Conservation (phyloP, 176 grass and related monocot species). For the Chloris gayana region DNA sequence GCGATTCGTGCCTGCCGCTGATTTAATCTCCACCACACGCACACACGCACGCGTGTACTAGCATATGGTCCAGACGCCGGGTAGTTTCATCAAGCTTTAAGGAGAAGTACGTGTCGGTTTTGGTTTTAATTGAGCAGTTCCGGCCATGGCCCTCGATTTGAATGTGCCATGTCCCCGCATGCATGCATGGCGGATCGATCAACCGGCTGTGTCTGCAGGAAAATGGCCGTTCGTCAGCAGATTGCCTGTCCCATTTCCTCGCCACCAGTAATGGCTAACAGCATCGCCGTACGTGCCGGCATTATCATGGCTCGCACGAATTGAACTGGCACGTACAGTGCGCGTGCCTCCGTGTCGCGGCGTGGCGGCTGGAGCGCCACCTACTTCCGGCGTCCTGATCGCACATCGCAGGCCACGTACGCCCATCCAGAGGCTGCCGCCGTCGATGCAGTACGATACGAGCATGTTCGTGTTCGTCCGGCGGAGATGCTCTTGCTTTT, state of each 20-base stretch:
- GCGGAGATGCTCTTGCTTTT: background rate
- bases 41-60: too few species aligned
- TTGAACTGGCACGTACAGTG: background rate
- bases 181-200: background rate
- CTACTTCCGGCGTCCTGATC: background rate
- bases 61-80: background rate
- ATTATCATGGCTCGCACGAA: background rate
- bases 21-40: too few species aligned
- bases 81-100: background rate
- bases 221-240: background rate
- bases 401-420: background rate
- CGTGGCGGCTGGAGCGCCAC: background rate
- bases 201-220: background rate
- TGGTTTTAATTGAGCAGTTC: background rate
- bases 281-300: background rate
- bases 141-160: slow-evolving; percentile 2
- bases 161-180: background rate
- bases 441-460: too few species aligned
- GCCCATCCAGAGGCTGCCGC: background rate
- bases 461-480: too few species aligned
- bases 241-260: slow-evolving; percentile 26
- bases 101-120: background rate
- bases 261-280: background rate
- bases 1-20: too few species aligned
- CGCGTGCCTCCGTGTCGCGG: too few species aligned